A percentile compares a stretch with the other conserved stretches of the same genome.
These are phyloP conservation scores for Syzygium syzygioides DNA, from an alignment of 441 rosid species.

Conservation along the genomic window DNA sequence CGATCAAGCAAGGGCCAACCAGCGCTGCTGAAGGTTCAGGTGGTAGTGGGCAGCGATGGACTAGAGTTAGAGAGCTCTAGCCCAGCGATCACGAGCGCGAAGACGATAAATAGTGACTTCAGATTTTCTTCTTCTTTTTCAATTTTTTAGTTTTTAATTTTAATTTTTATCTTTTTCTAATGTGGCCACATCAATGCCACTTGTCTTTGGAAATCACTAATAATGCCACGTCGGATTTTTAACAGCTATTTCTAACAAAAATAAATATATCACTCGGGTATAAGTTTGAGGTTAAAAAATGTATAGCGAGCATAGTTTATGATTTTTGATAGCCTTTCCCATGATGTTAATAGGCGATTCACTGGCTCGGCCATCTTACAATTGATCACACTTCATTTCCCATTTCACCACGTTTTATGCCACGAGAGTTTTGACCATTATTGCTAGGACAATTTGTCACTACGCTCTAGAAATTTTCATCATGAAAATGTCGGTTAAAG, in stretches of 20 bases:
- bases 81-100: rapidly evolving
- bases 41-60: rapidly evolving
- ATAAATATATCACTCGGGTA: no score
- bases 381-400: not conserved
- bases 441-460: not conserved
- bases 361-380: not conserved
- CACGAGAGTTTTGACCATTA: not conserved
- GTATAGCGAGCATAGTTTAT: not conserved
- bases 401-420: not conserved
- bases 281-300: not conserved
- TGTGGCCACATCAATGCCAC: not conserved
- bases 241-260: not conserved
- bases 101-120: not conserved
- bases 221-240: not conserved
- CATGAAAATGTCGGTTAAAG: not conserved
- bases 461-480: not conserved
- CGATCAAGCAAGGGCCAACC: not conserved
- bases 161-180: not conserved
- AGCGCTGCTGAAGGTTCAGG: rapidly evolving
- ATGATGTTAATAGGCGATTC: not conserved
- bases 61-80: not conserved
- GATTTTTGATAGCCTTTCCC: not conserved
- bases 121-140: no score
- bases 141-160: not conserved
- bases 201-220: not conserved